Conservation (phyloP, 169 alveolate species). For the Cryptosporidium sp. region DNA sequence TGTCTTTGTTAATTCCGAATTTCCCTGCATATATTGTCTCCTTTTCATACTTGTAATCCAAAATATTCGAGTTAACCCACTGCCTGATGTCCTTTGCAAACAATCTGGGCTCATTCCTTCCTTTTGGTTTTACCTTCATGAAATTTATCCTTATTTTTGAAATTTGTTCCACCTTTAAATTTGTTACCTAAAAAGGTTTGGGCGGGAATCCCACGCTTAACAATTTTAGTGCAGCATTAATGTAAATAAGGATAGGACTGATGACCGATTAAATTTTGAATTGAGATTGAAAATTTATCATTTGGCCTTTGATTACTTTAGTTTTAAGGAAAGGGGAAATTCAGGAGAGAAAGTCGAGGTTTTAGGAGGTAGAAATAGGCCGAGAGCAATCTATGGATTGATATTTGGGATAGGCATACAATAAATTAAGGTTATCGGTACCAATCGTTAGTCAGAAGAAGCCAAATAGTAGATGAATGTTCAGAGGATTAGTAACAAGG, state of each 20-base stretch:
- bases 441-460: neutral
- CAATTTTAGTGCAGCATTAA: neutral
- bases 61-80: slow-evolving; percentile 33
- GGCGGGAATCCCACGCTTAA: slow-evolving; percentile 11
- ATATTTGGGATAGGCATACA: too few species aligned
- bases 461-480: slow-evolving; percentile 16
- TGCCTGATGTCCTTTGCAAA: slow-evolving; percentile 69
- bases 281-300: too few species aligned
- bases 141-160: neutral
- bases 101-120: slow-evolving; percentile 4
- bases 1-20: neutral
- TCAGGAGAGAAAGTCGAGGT: neutral
- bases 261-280: neutral
- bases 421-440: neutral
- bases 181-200: neutral
- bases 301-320: neutral
- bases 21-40: neutral
- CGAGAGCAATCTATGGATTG: neutral
- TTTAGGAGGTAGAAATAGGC: neutral
- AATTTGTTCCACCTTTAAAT: neutral
- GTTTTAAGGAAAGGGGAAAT: too few species aligned
- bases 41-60: slow-evolving; percentile 1
- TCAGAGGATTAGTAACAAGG: slow-evolving; percentile 89
- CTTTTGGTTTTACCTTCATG: slow-evolving; percentile 26
- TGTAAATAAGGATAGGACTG: neutral